Evolutionary conservation across 2,329 filamentous ascomycete genomes (phyloP).

Genomic region (Diaporthe australafricana): DNA sequence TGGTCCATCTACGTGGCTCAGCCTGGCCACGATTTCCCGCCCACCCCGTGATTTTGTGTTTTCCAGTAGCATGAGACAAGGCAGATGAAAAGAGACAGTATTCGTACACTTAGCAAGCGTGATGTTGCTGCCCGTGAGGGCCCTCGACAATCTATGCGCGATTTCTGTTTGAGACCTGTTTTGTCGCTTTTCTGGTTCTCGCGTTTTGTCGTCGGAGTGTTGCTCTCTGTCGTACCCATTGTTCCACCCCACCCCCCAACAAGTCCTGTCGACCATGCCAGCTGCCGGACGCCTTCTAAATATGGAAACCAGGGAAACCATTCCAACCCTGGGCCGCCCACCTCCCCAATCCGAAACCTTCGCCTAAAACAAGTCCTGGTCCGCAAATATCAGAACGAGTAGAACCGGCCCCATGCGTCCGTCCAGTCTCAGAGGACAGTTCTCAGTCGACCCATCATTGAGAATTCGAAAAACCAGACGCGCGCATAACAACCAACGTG

Average conservation of each 20-base stretch:
- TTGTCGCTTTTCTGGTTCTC: constrained; percentile 32
- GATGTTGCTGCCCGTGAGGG: constrained; percentile 36
- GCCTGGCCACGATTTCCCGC: constrained; percentile 24
- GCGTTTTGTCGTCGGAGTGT: constrained; percentile 33
- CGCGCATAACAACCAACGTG: constrained; percentile 17
- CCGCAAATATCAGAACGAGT: constrained; percentile 21
- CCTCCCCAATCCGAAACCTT: constrained; percentile 19
- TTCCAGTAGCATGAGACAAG: constrained; percentile 28
- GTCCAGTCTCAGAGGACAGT: constrained; percentile 18
- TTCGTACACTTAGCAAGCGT: constrained; percentile 35
- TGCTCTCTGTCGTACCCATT: constrained; percentile 31
- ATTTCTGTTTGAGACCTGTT: constrained; percentile 32
- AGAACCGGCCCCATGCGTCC: constrained; percentile 17
- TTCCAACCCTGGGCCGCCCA: constrained; percentile 27
- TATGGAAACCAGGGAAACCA: constrained; percentile 28
- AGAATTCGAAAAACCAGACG: constrained; percentile 9
- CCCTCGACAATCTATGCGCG: constrained; percentile 36
- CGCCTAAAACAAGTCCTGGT: constrained; percentile 23
- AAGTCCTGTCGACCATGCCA: constrained; percentile 30
- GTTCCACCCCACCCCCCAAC: constrained; percentile 22
- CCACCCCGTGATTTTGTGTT: constrained; percentile 26
- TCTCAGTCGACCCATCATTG: constrained; percentile 19
- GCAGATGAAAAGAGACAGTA: constrained; percentile 27
- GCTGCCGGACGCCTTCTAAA: constrained; percentile 35
- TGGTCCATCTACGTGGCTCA: constrained; percentile 28